phyloP scores from a whole-genome alignment of 768 basidiomycete genomes.

The Phaeotremella skinneri region DNA sequence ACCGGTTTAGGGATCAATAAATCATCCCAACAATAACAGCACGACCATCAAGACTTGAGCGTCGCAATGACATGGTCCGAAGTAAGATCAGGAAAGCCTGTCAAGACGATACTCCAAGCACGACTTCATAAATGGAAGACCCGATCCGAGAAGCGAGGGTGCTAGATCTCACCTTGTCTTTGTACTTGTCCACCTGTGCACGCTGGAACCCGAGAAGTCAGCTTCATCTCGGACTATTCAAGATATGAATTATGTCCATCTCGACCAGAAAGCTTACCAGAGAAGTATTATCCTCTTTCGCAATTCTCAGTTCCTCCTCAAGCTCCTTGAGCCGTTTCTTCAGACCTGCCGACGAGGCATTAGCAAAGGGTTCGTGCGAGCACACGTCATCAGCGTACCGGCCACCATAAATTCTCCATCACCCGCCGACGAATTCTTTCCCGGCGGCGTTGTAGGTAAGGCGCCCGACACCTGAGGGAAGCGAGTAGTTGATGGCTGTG shows the following conservation, averaged over 20 bases:
- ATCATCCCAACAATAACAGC: too few relatives aligned
- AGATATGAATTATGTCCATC: not conserved
- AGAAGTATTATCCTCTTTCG: conserved; percentile 44
- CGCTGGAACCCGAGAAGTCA: conserved; percentile 13
- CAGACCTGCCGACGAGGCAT: conserved; percentile 3
- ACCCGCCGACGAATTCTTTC: not conserved
- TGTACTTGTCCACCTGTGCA: conserved; percentile 37
- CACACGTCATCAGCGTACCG: too few relatives aligned
- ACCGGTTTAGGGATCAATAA: not conserved
- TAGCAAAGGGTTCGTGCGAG: too few relatives aligned
- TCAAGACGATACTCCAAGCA: not conserved
- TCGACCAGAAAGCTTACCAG: conserved; percentile 13
- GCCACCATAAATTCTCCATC: not conserved
- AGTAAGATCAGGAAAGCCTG: not conserved
- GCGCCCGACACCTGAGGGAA: too few relatives aligned
- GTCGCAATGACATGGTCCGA: too few relatives aligned
- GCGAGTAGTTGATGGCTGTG: too few relatives aligned
- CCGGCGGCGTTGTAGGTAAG: not conserved
- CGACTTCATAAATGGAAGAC: not conserved
- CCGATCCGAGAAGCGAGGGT: not conserved
- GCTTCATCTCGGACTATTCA: too few relatives aligned
- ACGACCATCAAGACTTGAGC: too few relatives aligned
- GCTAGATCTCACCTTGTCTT: conserved; percentile 33
- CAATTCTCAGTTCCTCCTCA: conserved; percentile 36
- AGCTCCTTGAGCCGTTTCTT: conserved; percentile 32